Evolutionary conservation across 2,329 filamentous ascomycete species (phyloP).

Genomic region (Phoma sp.): DNA sequence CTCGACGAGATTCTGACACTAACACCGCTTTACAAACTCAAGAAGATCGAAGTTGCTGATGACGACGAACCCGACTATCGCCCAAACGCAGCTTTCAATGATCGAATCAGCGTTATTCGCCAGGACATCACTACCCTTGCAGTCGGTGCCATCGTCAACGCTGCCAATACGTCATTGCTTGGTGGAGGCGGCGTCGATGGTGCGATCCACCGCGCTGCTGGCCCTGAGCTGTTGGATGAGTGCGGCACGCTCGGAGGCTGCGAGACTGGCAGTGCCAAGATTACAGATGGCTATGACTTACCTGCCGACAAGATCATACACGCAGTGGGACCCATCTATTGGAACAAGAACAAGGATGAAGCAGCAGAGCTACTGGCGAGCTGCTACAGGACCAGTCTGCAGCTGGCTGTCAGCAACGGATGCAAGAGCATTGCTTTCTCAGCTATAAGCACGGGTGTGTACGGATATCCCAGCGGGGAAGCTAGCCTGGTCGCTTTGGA

Average conservation of each 20-base stretch:
- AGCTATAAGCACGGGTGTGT: slow-evolving; percentile 85
- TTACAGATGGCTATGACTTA: slow-evolving; percentile 77
- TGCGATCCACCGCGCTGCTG: slow-evolving; percentile 83
- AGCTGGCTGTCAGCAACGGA: slow-evolving; percentile 71
- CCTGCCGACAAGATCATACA: slow-evolving; percentile 85
- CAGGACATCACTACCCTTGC: slow-evolving; percentile 82
- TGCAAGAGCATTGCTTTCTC: slow-evolving; percentile 80
- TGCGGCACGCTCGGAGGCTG: slow-evolving; percentile 77
- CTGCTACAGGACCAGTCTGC: slow-evolving; percentile 75
- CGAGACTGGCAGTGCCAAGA: slow-evolving; percentile 78
- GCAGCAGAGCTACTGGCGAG: slow-evolving; percentile 55
- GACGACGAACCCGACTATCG: slow-evolving; percentile 16
- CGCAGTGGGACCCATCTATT: slow-evolving; percentile 84
- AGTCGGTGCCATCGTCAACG: slow-evolving; percentile 89
- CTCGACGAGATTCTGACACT: slow-evolving; percentile 67
- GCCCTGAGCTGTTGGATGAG: slow-evolving; percentile 69
- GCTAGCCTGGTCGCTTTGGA: slow-evolving; percentile 76
- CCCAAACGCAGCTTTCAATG: slow-evolving; percentile 57
- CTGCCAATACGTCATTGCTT: slow-evolving; percentile 78
- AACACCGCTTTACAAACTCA: slow-evolving; percentile 68
- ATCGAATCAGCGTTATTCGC: slow-evolving; percentile 71
- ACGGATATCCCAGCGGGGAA: slow-evolving; percentile 78
- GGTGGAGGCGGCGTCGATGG: slow-evolving; percentile 85
- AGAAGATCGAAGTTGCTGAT: slow-evolving; percentile 52
- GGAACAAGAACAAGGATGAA: slow-evolving; percentile 46